A percentile compares a stretch with the other conserved stretches of the same genome.
phyloP scores from a whole-genome alignment of 179 eudicot genomes.

The Silene vulgaris region DNA sequence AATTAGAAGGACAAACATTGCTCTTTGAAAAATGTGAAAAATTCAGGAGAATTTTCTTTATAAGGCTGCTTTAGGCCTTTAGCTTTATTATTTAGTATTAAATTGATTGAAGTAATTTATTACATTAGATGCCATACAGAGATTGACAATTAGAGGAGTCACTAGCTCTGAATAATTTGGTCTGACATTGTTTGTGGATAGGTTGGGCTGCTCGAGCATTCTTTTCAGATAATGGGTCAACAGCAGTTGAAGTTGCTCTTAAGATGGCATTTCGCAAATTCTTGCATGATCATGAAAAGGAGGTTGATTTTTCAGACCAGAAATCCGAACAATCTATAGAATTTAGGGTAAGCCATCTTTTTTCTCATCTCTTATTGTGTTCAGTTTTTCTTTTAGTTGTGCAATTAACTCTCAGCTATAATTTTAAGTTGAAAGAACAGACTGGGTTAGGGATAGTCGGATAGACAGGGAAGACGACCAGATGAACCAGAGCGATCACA shows the following conservation, averaged over 20 bases:
- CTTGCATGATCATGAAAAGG: conserved; percentile 50
- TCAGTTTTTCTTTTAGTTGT: background rate
- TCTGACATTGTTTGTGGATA: conserved; percentile 26
- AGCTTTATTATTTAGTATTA: too few species aligned
- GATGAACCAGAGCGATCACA: background rate
- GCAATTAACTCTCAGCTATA: background rate
- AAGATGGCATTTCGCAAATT: conserved; percentile 98
- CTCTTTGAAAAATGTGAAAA: background rate
- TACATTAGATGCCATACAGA: too few species aligned
- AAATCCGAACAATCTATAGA: conserved; percentile 34
- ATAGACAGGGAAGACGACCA: background rate
- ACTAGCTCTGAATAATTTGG: background rate
- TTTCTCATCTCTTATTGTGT: background rate
- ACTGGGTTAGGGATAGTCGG: background rate
- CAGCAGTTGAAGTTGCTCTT: conserved; percentile 92
- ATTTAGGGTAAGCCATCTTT: conserved; percentile 51
- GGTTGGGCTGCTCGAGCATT: conserved; percentile 95
- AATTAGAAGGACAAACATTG: background rate
- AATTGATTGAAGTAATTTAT: too few species aligned
- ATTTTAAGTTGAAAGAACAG: background rate
- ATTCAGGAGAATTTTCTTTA: background rate
- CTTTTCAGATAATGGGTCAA: conserved; percentile 96
- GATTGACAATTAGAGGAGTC: too few species aligned
- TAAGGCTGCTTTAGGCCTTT: too few species aligned
- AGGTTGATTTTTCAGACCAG: conserved; percentile 29